Base-by-base conservation (phyloP, 2,329 filamentous ascomycete genomes). In the Curvularia sp. region DNA sequence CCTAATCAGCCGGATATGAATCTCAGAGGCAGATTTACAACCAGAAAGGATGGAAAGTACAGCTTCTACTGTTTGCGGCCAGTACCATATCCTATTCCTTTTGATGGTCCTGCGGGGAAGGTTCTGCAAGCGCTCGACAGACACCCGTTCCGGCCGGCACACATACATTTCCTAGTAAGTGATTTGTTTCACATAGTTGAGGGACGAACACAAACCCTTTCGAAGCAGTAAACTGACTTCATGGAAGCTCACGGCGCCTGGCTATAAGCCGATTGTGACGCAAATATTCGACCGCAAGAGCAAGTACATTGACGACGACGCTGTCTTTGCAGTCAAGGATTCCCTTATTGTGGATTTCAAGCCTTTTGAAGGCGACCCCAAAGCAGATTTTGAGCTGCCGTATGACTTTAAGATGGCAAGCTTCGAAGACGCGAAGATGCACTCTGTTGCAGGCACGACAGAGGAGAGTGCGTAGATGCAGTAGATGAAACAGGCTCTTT, bases 261-360 rank as follows among this genome's bases (percentile, higher is more conserved):
- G 84, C 7, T 88, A 89, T 79, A 89, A 87, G 68, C 82, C 88
- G 0, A 83, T 96, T 48, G 89, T 88, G 0, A 92, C 90, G 1
- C 91, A 95, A 75, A 87, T 95, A 55, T 94, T 92, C 72, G 89
- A 92, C 73, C 80, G 82, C 57, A 82, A 85, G 61, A 86, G 88
- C 75, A 82, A 84, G 61, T 88, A 90, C 66, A 79, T 91, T 43
- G 78, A 79, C 18, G 80, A 86, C 56, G 85, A 87, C 64, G 80
- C 83, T 0, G 85, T 86, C 0, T 87, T 87, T 63, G 85, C 85
- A 0, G 85, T 86, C 49, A 87, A 87, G 71, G 84, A 87, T 58
- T 82, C 81, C 13, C 67, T 88, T 49, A 69, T 86, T 35, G 85
- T 87, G 10, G 84, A 87, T 51, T 88, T 88, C 66, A 72, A 80